Percentiles rank a stretch among this genome's conserved stretches.
Conservation (phyloP, 2,329 filamentous ascomycete species). For the Fulvia fulva region DNA sequence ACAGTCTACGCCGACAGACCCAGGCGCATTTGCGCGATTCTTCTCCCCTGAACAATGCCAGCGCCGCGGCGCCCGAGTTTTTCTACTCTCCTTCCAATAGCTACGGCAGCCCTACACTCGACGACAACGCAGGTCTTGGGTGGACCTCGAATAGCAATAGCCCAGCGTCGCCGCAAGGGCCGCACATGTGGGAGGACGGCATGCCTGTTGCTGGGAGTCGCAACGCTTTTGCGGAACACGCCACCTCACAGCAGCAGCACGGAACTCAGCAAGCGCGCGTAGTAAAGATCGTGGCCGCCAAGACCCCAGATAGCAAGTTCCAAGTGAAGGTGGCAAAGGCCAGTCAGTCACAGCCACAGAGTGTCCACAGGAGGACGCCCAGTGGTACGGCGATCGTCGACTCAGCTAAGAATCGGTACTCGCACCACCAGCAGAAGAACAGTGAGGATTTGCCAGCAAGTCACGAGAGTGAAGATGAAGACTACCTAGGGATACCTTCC, state of each 20-base stretch:
- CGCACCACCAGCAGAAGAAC: constrained; percentile 23
- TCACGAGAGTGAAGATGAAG: constrained; percentile 4
- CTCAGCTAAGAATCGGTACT: constrained; percentile 25
- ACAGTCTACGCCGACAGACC: constrained; percentile 73
- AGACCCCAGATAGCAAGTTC: constrained; percentile 14
- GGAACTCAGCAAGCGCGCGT: constrained; percentile 12
- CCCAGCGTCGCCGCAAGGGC: neutral
- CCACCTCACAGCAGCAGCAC: constrained; percentile 2
- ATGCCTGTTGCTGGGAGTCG: constrained; percentile 16
- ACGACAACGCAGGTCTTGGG: constrained; percentile 25
- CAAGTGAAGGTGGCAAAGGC: constrained; percentile 7
- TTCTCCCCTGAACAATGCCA: constrained; percentile 72
- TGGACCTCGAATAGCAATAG: constrained; percentile 15
- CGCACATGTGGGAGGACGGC: constrained; percentile 11
- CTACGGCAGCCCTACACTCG: constrained; percentile 17
- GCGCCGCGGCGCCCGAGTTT: constrained; percentile 26
- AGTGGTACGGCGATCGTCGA: constrained; percentile 25
- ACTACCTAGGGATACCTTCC: constrained; percentile 20
- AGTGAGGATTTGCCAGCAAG: constrained; percentile 13
- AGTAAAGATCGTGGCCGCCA: constrained; percentile 11
- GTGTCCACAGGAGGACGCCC: constrained; percentile 23
- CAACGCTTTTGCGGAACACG: constrained; percentile 28
- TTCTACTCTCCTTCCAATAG: constrained; percentile 25
- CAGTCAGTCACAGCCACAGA: neutral
- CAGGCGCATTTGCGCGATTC: constrained; percentile 65